Evolutionary conservation across 305 asterid genomes (phyloP).

Genomic region (Coffea humblotiana): DNA sequence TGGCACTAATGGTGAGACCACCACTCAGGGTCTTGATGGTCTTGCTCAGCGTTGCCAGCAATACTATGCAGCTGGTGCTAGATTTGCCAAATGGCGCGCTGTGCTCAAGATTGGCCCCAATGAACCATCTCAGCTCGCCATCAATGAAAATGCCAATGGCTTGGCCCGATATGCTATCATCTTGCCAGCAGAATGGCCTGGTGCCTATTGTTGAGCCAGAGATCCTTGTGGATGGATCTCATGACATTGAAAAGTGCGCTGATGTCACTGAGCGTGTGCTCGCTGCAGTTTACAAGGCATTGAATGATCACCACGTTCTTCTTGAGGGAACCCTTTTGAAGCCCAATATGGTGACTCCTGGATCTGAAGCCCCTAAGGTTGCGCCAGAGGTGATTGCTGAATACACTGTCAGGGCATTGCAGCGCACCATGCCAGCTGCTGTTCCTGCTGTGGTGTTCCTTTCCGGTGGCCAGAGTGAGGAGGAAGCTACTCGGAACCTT

Average conservation of each 20-base stretch:
- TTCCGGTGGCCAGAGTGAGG: conserved; percentile 73
- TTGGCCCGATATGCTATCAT: conserved; percentile 70
- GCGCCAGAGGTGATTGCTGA: conserved; percentile 57
- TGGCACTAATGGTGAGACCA: conserved; percentile 66
- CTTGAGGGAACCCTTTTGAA: conserved; percentile 60
- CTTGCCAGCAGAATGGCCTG: conserved; percentile 62
- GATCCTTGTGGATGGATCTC: conserved; percentile 64
- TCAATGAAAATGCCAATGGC: conserved; percentile 61
- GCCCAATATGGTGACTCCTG: conserved; percentile 75
- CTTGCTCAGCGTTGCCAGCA: conserved; percentile 64
- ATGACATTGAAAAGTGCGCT: conserved; percentile 54
- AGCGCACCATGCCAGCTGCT: conserved; percentile 79
- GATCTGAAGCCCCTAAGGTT: conserved; percentile 55
- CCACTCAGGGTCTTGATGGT: conserved; percentile 71
- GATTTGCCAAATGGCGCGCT: conserved; percentile 68
- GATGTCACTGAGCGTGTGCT: conserved; percentile 67
- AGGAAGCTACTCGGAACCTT: conserved; percentile 61
- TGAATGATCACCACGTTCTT: conserved; percentile 65
- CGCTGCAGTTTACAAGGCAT: conserved; percentile 70
- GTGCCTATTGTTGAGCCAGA: conserved; percentile 72
- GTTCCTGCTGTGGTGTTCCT: conserved; percentile 82
- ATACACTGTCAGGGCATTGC: conserved; percentile 64
- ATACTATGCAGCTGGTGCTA: conserved; percentile 59
- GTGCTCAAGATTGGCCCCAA: conserved; percentile 58
- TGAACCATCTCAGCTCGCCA: conserved; percentile 64